These are phyloP conservation scores for Ceratobasidium sp. DNA, from an alignment of 1,284 basidiomycete genomes.

Conservation along the genomic window DNA sequence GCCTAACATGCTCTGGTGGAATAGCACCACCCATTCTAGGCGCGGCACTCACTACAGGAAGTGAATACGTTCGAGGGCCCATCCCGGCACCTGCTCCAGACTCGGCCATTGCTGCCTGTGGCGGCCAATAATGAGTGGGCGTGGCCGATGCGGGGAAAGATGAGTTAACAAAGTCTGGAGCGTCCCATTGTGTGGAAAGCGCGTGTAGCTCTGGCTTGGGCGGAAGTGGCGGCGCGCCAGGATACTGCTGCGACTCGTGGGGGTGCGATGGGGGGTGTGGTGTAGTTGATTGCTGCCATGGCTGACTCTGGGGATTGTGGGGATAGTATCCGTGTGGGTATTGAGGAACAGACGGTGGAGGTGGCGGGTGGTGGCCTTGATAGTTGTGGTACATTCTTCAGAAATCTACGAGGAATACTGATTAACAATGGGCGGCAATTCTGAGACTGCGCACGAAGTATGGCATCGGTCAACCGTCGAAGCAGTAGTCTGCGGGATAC, in stretches of 20 bases:
- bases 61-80: not conserved
- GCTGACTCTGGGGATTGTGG: not conserved
- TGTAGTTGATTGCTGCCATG: conserved; percentile 7
- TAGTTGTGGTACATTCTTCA: conserved; percentile 13
- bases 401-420: not conserved
- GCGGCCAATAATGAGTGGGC: conserved; percentile 1
- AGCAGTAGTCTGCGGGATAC: too few species aligned
- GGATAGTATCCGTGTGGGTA: not conserved
- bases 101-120: not conserved
- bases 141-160: not conserved
- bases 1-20: conserved; percentile 13
- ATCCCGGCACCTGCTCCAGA: not conserved
- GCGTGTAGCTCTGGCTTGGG: conserved; percentile 26
- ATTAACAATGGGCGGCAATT: too few species aligned
- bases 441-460: not conserved
- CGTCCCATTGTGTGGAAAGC: conserved; percentile 3
- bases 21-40: conserved; percentile 10
- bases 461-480: not conserved
- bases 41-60: not conserved
- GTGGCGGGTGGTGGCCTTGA: not conserved
- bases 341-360: conserved; percentile 5
- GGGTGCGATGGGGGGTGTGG: conserved; percentile 2
- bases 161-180: not conserved
- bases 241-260: not conserved
- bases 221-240: conserved; percentile 18